Percentiles rank a stretch among this genome's conserved stretches.
Evolutionary conservation across 129 eudicot genomes (phyloP).

Genomic region (Pseudognaphalium luteoalbum): DNA sequence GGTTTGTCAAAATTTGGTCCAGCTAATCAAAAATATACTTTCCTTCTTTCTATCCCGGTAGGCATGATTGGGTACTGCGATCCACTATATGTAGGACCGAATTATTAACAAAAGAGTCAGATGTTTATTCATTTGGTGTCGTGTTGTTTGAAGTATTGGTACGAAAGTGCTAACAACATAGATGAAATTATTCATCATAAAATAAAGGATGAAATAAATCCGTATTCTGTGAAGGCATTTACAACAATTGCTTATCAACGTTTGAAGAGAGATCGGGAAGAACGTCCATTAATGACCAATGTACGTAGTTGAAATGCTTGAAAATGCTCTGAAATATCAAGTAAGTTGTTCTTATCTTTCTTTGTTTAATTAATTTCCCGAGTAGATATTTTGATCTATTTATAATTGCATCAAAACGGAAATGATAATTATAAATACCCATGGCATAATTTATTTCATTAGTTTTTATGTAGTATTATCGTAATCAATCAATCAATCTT

Average conservation of each 20-base stretch:
- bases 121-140: conserved; percentile 16
- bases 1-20: conserved; percentile 25
- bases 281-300: conserved; percentile 20
- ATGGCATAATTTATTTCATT: too few species aligned
- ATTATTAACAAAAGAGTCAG: neutral
- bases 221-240: conserved; percentile 5
- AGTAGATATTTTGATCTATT: too few species aligned
- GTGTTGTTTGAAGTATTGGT: conserved; percentile 21
- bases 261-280: conserved; percentile 16
- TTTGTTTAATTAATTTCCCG: too few species aligned
- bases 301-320: conserved; percentile 16
- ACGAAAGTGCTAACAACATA: neutral
- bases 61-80: conserved; percentile 26
- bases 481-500: too few species aligned
- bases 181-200: neutral
- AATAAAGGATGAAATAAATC: conserved; percentile 11
- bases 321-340: conserved; percentile 11
- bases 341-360: neutral
- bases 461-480: too few species aligned
- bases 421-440: too few species aligned
- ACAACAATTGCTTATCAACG: conserved; percentile 21
- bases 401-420: too few species aligned
- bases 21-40: conserved; percentile 14
- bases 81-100: conserved; percentile 16
- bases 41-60: conserved; percentile 8